Evolutionary conservation across 2,329 filamentous ascomycete genomes (phyloP).

Genomic region (Whalleya microplaca): DNA sequence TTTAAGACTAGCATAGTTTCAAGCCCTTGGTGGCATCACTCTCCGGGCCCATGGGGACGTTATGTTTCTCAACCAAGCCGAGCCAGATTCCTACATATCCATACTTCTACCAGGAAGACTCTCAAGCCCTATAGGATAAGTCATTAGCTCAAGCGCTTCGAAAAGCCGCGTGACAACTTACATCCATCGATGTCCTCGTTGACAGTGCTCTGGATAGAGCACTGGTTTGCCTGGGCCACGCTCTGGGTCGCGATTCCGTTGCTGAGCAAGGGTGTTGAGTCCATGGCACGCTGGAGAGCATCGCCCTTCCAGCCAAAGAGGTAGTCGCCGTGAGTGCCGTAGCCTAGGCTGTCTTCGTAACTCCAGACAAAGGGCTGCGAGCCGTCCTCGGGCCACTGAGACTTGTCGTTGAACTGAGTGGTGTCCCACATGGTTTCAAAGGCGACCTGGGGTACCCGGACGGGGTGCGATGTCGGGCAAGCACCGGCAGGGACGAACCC

Average conservation of each 20-base stretch:
- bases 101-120: slow-evolving; percentile 19
- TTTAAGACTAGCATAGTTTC: slow-evolving; percentile 1
- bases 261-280: slow-evolving; percentile 41
- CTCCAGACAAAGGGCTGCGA: slow-evolving; percentile 41
- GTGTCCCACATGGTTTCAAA: slow-evolving; percentile 53
- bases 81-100: slow-evolving; percentile 16
- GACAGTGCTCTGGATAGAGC: slow-evolving; percentile 31
- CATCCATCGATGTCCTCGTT: slow-evolving; percentile 36
- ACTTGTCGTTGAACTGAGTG: slow-evolving; percentile 41
- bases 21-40: background rate
- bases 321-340: slow-evolving; percentile 38
- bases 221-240: slow-evolving; percentile 32
- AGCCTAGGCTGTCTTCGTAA: slow-evolving; percentile 39
- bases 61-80: background rate
- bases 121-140: slow-evolving; percentile 14
- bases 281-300: slow-evolving; percentile 45
- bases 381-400: slow-evolving; percentile 41
- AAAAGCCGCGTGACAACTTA: slow-evolving; percentile 23
- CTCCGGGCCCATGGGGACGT: background rate
- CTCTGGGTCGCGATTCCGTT: slow-evolving; percentile 34
- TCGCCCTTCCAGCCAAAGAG: slow-evolving; percentile 36
- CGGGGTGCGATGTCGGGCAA: slow-evolving; percentile 42
- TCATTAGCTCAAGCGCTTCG: slow-evolving; percentile 5
- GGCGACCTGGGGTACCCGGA: slow-evolving; percentile 44
- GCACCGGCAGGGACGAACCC: slow-evolving; percentile 35